These are phyloP conservation scores for Collybia nuda DNA, from an alignment of 768 basidiomycete species.

Conservation along the genomic window DNA sequence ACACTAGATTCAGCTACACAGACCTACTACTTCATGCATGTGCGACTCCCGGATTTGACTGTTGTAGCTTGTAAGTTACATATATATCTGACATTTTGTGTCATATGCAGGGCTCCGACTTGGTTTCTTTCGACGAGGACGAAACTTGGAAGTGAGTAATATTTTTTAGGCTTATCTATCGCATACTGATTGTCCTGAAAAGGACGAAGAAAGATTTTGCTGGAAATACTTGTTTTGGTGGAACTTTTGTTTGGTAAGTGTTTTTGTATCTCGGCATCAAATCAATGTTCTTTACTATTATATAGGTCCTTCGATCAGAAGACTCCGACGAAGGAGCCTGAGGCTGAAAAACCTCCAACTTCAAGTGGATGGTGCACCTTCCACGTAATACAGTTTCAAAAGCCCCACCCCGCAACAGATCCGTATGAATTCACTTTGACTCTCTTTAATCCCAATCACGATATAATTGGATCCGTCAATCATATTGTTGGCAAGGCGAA, in stretches of 20 bases:
- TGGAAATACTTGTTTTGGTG: slow-evolving; percentile 13
- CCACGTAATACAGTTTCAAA: no score
- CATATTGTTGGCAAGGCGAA: no score
- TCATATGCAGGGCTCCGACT: slow-evolving; percentile 1
- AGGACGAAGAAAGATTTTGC: slow-evolving; percentile 10
- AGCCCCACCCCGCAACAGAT: no score
- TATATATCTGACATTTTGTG: not conserved
- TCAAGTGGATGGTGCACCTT: no score
- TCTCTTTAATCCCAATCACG: no score
- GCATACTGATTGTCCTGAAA: not conserved
- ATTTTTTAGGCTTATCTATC: not conserved
- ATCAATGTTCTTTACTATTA: no score
- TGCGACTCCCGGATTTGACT: not conserved
- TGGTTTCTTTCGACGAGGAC: slow-evolving; percentile 15
- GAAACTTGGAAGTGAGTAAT: slow-evolving; percentile 13
- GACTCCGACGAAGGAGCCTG: no score
- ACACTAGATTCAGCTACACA: slow-evolving; percentile 9
- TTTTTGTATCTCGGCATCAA: no score
- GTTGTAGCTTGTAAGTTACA: not conserved
- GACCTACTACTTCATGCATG: slow-evolving; percentile 15
- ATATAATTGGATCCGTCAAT: no score
- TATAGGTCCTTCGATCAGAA: no score
- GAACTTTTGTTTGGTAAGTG: slow-evolving; percentile 14
- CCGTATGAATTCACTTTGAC: no score
- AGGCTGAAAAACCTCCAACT: no score